These are phyloP conservation scores for Fusarium haematococcum DNA, from an alignment of 2,329 filamentous ascomycete genomes.

Conservation along the genomic window DNA sequence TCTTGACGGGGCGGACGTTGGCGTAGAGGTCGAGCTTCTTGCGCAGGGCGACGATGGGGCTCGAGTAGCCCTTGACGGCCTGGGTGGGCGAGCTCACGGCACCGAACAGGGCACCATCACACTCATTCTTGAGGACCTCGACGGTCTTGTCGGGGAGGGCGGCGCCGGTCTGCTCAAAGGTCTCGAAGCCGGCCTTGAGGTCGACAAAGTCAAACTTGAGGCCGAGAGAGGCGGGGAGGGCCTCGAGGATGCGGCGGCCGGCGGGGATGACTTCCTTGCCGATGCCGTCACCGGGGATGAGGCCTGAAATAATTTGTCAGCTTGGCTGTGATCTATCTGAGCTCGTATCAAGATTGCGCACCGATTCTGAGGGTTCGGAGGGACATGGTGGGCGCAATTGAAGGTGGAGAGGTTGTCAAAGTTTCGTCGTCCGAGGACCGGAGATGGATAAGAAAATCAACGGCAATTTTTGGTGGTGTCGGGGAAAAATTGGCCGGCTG, in stretches of 20 bases:
- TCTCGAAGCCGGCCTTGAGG: slow-evolving; percentile 92
- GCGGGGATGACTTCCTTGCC: slow-evolving; percentile 98
- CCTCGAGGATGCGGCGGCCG: slow-evolving; percentile 90
- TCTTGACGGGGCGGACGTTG: slow-evolving; percentile 97
- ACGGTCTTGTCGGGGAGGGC: slow-evolving; percentile 93
- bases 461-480: slow-evolving; percentile 22
- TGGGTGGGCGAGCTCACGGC: slow-evolving; percentile 93
- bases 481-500: slow-evolving; percentile 32
- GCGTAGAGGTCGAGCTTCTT: slow-evolving; percentile 96
- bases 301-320: slow-evolving; percentile 66
- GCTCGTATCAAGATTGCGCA: slow-evolving; percentile 30
- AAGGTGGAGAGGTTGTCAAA: slow-evolving; percentile 33
- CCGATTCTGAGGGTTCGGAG: slow-evolving; percentile 58
- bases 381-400: slow-evolving; percentile 51
- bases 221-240: slow-evolving; percentile 88
- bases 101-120: slow-evolving; percentile 95
- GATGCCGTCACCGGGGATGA: slow-evolving; percentile 98
- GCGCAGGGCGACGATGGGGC: slow-evolving; percentile 94
- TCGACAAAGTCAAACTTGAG: slow-evolving; percentile 95
- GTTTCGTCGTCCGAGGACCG: slow-evolving; percentile 44
- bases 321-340: neutral
- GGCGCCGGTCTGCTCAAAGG: slow-evolving; percentile 88
- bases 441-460: slow-evolving; percentile 36
- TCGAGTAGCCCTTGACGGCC: slow-evolving; percentile 94
- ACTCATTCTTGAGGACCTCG: slow-evolving; percentile 87